Evolutionary conservation across 345 rosid species (phyloP).

Genomic region (Nephelium lappaceum): DNA sequence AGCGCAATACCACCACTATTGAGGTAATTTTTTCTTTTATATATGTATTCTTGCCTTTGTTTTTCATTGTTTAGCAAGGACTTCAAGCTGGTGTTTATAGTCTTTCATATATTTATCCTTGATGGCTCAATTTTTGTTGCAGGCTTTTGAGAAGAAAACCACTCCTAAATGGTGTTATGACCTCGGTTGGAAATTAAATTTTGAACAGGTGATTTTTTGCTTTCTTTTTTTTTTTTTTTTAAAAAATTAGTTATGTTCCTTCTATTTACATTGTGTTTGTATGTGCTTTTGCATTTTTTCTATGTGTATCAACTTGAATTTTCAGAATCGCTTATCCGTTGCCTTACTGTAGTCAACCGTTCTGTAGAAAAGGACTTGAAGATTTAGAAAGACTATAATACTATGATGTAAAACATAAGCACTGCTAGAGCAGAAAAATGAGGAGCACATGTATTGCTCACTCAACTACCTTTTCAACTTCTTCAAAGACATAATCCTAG

Average conservation of each 20-base stretch:
- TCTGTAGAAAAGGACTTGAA: background rate
- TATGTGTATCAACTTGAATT: background rate
- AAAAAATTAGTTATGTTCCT: background rate
- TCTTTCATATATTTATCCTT: background rate
- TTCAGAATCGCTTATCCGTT: constrained; percentile 6
- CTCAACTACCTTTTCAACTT: background rate
- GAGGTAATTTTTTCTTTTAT: constrained; percentile 53
- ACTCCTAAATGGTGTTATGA: constrained; percentile 71
- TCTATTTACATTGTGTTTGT: background rate
- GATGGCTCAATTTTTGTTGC: constrained; percentile 23
- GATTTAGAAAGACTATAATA: background rate
- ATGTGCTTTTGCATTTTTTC: background rate
- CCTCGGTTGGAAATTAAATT: constrained; percentile 75
- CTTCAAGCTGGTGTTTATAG: background rate
- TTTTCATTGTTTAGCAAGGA: background rate
- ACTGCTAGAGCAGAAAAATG: background rate
- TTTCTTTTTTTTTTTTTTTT: background rate
- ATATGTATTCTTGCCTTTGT: constrained; percentile 6
- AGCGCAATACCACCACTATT: constrained; percentile 74
- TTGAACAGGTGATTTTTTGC: constrained; percentile 58
- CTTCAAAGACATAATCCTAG: background rate
- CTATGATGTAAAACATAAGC: background rate
- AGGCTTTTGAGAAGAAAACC: constrained; percentile 83
- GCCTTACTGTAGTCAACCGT: background rate
- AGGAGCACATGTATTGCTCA: background rate